phyloP scores from a whole-genome alignment of 257 asterid genomes.

The Nicotiana otophora region DNA sequence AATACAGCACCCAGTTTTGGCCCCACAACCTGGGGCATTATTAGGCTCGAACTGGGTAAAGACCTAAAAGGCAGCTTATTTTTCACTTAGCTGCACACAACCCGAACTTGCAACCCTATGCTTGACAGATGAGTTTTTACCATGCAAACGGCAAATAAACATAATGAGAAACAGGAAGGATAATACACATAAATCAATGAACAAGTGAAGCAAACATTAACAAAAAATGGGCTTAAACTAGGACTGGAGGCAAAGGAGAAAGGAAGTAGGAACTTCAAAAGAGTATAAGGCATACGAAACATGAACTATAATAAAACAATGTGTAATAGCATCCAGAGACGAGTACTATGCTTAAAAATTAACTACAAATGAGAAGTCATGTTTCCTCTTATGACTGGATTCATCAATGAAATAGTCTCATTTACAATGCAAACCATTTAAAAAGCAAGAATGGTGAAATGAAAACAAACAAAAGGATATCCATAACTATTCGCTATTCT shows the following conservation, averaged over 20 bases:
- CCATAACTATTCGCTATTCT: background rate
- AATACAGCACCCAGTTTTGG: slow-evolving; percentile 1
- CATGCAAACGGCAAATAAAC: slow-evolving; percentile 1
- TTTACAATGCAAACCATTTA: background rate
- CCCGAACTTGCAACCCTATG: slow-evolving; percentile 9
- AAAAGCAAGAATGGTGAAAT: background rate
- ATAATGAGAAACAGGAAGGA: background rate
- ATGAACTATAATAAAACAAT: background rate
- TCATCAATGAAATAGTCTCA: background rate
- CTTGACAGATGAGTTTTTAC: slow-evolving; percentile 9
- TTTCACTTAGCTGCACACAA: slow-evolving; percentile 14
- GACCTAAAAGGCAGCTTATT: slow-evolving; percentile 9
- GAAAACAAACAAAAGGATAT: background rate
- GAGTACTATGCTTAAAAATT: background rate
- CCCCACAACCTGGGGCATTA: slow-evolving; percentile 6
- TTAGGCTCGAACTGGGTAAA: slow-evolving; percentile 6
- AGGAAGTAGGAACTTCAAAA: background rate
- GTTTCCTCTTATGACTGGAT: background rate
- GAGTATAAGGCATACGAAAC: background rate
- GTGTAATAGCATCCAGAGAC: background rate
- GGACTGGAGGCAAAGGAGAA: background rate
- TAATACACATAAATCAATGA: background rate
- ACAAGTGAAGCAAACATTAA: background rate
- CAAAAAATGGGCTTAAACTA: background rate
- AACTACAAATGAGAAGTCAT: background rate